A percentile compares a stretch with the other conserved stretches of the same genome.
Evolutionary conservation across 768 basidiomycete species (phyloP).

Genomic region (Pisolithus microcarpus): DNA sequence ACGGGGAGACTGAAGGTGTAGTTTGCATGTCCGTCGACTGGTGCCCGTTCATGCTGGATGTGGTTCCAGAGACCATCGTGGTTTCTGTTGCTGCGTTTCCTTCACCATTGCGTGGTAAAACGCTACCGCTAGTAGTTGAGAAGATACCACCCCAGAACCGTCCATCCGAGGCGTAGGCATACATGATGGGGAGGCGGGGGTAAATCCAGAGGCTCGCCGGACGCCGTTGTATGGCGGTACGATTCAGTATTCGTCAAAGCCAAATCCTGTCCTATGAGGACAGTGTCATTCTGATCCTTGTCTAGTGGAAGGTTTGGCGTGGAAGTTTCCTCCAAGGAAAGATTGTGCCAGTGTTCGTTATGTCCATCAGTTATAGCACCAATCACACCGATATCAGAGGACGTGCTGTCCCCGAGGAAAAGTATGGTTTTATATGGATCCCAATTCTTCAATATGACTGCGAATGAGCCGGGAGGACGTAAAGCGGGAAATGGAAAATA

Average conservation of each 20-base stretch:
- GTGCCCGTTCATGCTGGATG: slow-evolving; percentile 20
- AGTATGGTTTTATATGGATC: slow-evolving; percentile 36
- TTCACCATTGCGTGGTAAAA: slow-evolving; percentile 53
- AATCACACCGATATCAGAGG: slow-evolving; percentile 43
- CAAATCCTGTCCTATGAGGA: slow-evolving; percentile 54
- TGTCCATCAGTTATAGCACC: slow-evolving; percentile 24
- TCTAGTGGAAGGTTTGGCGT: slow-evolving; percentile 61
- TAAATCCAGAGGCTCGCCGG: slow-evolving; percentile 35
- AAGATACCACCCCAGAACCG: slow-evolving; percentile 65
- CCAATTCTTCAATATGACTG: slow-evolving; percentile 36
- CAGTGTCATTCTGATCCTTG: slow-evolving; percentile 61
- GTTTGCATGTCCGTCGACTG: slow-evolving; percentile 26
- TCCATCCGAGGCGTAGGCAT: slow-evolving; percentile 72
- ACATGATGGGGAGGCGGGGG: slow-evolving; percentile 59
- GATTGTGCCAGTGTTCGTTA: slow-evolving; percentile 36
- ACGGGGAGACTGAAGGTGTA: slow-evolving; percentile 19
- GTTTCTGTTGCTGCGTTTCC: neutral
- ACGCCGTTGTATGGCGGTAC: slow-evolving; percentile 31
- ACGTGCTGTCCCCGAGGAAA: slow-evolving; percentile 43
- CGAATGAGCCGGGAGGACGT: slow-evolving; percentile 39
- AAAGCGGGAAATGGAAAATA: slow-evolving; percentile 40
- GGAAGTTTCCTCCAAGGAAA: slow-evolving; percentile 43
- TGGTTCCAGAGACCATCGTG: slow-evolving; percentile 4
- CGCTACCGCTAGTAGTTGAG: slow-evolving; percentile 45
- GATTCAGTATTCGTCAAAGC: slow-evolving; percentile 53